Evolutionary conservation across 768 basidiomycete genomes (phyloP), one percentile per base, ranked within the genome.

Genomic region (Mrakia hoshinonis): DNA sequence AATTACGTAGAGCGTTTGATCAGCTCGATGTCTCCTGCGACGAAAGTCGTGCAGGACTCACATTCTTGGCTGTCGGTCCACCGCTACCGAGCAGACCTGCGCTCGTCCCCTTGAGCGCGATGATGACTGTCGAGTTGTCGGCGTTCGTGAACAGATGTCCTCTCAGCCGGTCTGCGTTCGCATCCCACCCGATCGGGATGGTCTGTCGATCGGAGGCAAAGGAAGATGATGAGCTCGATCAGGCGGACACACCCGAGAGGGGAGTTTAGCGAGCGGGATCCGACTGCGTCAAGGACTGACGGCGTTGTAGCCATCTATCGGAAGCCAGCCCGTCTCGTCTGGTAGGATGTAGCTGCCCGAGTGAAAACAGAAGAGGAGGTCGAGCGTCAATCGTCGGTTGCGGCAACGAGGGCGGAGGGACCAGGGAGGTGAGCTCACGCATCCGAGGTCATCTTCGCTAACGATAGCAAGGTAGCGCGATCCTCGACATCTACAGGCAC

Each of bases 61-160:
- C 95, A 79, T 89, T 96, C 76, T 83, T 84, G 49, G 85, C 84
- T 11, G 94, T 96, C 15, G 88, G 86, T 5, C 92, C 92, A 2
- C 89, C 88, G 22, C 85, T 86, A 10, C 90, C 83, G 76, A 87
- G 84, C 11, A 88, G 63, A 3, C 85, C 85, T 1, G 89, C 87
- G 1, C 90, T 91, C 0, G 95, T 98, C n/a, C 95, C 95, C 77
- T 98, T 97, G 80, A 97, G 83, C 29, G 91, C 85, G 67, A 97
- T 82, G 36, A 96, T 82, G 29, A 97, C 90, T 0, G 91, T 95
- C 18, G 86, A 86, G 75, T 94, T 92, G 78, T 76, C 78, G 3
- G 75, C 70, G 68, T 79, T 77, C 39, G 80, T 78, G 68, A 81
- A 96, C 26, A 98, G 81, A 76, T 97, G 93, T 0, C 95, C 95